Evolutionary conservation across 192 early-diverging fungal species (phyloP).

Genomic region (Linnemannia hyalina): DNA sequence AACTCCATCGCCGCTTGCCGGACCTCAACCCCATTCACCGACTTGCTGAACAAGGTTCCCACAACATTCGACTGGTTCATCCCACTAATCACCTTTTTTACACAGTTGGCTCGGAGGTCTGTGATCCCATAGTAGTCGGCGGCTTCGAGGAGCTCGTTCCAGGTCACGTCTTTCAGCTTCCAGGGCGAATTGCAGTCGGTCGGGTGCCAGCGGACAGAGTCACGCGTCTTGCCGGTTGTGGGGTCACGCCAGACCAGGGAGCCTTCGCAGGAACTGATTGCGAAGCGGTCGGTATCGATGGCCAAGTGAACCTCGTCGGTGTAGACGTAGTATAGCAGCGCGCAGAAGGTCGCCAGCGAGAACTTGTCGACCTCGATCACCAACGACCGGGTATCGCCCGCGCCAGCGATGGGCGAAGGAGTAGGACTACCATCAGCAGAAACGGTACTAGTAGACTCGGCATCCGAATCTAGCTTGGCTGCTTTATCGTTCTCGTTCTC

Average conservation of each 20-base stretch:
- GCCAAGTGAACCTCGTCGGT: neutral
- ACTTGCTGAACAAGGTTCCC: neutral
- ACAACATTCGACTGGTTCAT: neutral
- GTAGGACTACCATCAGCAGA: neutral
- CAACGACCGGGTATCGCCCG: neutral
- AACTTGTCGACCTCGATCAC: neutral
- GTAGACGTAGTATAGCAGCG: neutral
- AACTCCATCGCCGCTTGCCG: neutral
- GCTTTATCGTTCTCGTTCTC: neutral
- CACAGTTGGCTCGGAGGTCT: neutral
- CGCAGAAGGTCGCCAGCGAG: neutral
- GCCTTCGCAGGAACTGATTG: neutral
- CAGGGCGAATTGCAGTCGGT: neutral
- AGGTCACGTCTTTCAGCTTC: neutral
- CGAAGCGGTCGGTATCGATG: neutral
- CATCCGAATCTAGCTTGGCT: neutral
- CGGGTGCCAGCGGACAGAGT: neutral
- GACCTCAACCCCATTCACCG: neutral
- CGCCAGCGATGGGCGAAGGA: neutral
- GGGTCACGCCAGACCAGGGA: neutral
- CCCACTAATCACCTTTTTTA: neutral
- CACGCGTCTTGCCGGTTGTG: neutral
- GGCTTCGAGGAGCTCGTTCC: neutral
- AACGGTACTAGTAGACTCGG: neutral
- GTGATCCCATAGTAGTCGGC: neutral